A percentile compares a stretch with the other conserved stretches of the same genome.
These are phyloP conservation scores for Pulveroboletus frians DNA, from an alignment of 768 basidiomycete genomes.

Conservation along the genomic window DNA sequence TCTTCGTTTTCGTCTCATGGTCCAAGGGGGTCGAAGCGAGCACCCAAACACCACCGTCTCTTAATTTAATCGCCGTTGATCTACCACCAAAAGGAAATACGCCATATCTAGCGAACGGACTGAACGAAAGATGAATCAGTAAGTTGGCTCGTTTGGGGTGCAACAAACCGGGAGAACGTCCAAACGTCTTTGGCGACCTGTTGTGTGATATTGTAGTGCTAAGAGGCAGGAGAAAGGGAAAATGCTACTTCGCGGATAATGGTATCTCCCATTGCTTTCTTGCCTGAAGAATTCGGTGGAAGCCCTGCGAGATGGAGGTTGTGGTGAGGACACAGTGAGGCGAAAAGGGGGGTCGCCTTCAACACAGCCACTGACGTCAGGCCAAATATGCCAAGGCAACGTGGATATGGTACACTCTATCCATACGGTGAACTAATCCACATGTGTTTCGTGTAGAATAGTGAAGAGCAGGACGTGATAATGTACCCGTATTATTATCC, in stretches of 20 bases:
- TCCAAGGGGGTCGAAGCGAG: slow-evolving; percentile 76
- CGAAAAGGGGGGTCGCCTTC: slow-evolving; percentile 6
- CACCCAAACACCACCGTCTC: slow-evolving; percentile 69
- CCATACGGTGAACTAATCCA: neutral
- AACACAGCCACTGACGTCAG: slow-evolving; percentile 18
- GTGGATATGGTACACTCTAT: slow-evolving; percentile 2
- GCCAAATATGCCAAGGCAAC: slow-evolving; percentile 10
- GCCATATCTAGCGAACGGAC: slow-evolving; percentile 64
- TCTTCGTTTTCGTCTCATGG: slow-evolving; percentile 54
- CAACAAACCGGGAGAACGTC: slow-evolving; percentile 57
- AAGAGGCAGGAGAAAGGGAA: neutral
- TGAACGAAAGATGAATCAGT: slow-evolving; percentile 23
- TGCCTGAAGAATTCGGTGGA: slow-evolving; percentile 2
- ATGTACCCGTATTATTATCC: neutral
- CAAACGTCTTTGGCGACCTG: slow-evolving; percentile 52
- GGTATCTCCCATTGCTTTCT: slow-evolving; percentile 30
- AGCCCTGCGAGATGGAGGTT: slow-evolving; percentile 15
- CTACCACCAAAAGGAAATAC: slow-evolving; percentile 76
- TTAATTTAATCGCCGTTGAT: slow-evolving; percentile 72
- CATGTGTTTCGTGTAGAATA: neutral
- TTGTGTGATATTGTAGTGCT: neutral
- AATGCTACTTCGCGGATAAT: slow-evolving; percentile 40
- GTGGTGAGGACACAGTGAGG: slow-evolving; percentile 11
- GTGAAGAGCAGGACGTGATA: neutral
- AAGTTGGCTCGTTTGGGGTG: neutral